A percentile compares a stretch with the other conserved stretches of the same genome.
Conservation (phyloP, 352 stramenopile genomes). For the Phytophthora sp. region DNA sequence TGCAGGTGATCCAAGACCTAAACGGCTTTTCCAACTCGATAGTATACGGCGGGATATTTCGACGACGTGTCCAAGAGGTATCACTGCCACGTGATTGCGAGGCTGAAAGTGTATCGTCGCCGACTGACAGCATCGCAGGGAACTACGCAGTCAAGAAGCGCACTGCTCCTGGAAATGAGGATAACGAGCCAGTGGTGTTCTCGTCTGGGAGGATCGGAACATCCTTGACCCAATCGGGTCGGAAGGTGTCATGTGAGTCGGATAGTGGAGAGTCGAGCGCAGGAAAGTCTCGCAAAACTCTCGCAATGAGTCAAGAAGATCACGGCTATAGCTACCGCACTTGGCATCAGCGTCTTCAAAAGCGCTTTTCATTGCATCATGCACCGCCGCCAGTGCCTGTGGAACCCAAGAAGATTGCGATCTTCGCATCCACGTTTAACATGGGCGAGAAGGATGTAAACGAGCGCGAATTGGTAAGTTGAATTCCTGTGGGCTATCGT, state of each 20-base stretch:
- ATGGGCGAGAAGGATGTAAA: conserved; percentile 82
- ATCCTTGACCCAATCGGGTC: conserved; percentile 22
- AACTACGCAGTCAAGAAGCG: conserved; percentile 38
- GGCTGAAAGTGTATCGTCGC: conserved; percentile 52
- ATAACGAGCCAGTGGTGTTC: conserved; percentile 22
- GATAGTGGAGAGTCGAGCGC: conserved; percentile 27
- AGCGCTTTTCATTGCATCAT: conserved; percentile 36
- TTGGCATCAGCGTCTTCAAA: conserved; percentile 44
- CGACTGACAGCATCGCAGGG: conserved; percentile 38
- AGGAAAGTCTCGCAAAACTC: conserved; percentile 13
- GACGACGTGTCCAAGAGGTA: conserved; percentile 24
- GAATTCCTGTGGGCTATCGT: neutral
- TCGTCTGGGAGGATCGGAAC: conserved; percentile 19
- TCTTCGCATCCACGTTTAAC: conserved; percentile 88
- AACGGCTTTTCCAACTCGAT: conserved; percentile 79
- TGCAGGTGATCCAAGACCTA: conserved; percentile 69
- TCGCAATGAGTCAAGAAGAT: conserved; percentile 16
- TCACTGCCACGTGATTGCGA: conserved; percentile 33
- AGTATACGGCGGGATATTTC: conserved; percentile 71
- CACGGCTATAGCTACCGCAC: conserved; percentile 17
- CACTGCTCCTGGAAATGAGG: conserved; percentile 13
- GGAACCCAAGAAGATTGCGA: conserved; percentile 51
- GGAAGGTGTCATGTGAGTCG: conserved; percentile 31
- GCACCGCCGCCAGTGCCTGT: conserved; percentile 7
- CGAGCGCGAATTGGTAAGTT: conserved; percentile 52